Conservation (phyloP, 108 stramenopile species). For the Bacterosira constricta region DNA sequence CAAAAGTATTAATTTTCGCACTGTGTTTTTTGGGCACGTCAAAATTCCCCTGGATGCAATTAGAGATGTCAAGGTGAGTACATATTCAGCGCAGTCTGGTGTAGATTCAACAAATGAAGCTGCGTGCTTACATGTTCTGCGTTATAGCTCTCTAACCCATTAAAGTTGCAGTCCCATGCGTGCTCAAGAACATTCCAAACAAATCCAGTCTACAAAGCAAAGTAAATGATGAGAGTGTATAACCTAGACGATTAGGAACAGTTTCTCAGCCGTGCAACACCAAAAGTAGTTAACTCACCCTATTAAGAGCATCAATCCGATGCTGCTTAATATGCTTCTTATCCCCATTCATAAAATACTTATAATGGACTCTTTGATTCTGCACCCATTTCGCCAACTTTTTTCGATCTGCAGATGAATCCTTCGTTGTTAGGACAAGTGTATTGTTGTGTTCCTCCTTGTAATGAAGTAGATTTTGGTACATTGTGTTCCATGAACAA, state of each 20-base stretch:
- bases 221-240: not conserved
- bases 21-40: constrained; percentile 7
- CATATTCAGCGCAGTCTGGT: no score
- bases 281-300: not conserved
- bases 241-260: not conserved
- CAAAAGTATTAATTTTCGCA: constrained; percentile 1
- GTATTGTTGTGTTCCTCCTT: not conserved
- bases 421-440: constrained; percentile 7
- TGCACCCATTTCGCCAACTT: constrained; percentile 25
- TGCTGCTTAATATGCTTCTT: constrained; percentile 29
- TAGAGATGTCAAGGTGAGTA: no score
- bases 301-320: constrained; percentile 16
- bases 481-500: constrained; percentile 1
- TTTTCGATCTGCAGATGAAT: constrained; percentile 8
- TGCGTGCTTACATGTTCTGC: constrained; percentile 10
- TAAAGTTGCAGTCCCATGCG: constrained; percentile 19
- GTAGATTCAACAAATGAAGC: no score
- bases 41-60: not conserved
- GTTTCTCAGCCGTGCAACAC: no score
- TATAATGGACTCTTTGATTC: constrained; percentile 24
- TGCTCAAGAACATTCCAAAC: constrained; percentile 19
- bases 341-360: constrained; percentile 29
- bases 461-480: not conserved
- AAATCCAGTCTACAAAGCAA: constrained; percentile 2
- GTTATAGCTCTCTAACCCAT: not conserved